Evolutionary conservation across 345 rosid species (phyloP).

Genomic region (Populus deltoides): DNA sequence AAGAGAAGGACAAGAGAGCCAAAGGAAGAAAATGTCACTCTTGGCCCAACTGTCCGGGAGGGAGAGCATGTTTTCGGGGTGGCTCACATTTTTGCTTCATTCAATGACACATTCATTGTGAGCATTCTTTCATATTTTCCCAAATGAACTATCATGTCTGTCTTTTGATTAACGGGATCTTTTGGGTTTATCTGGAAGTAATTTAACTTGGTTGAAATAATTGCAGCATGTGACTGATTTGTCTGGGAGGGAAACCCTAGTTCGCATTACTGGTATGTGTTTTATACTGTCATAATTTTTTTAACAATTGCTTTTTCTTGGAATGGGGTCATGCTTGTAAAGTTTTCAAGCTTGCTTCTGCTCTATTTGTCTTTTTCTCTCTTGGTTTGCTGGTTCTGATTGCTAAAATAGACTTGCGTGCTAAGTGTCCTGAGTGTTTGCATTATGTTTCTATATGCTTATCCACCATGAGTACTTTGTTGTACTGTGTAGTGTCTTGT

Average conservation of each 20-base stretch:
- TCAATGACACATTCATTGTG: conserved; percentile 89
- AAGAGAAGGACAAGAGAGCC: conserved; percentile 74
- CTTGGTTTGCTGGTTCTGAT: neutral
- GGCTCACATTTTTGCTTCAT: conserved; percentile 84
- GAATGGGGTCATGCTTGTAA: too few relatives aligned
- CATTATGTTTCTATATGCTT: neutral
- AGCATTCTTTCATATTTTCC: conserved; percentile 12
- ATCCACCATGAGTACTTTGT: neutral
- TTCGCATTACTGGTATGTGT: conserved; percentile 74
- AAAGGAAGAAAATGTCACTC: conserved; percentile 78
- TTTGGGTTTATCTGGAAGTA: neutral
- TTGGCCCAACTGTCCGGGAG: conserved; percentile 71
- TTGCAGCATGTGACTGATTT: conserved; percentile 86
- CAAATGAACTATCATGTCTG: neutral
- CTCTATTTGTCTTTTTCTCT: neutral
- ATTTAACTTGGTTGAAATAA: neutral
- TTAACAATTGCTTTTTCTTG: neutral
- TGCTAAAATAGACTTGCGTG: neutral
- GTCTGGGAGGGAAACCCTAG: conserved; percentile 89
- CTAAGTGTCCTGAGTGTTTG: neutral
- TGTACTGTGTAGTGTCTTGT: neutral
- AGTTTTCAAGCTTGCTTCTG: neutral
- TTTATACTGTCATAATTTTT: neutral
- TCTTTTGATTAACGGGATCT: neutral
- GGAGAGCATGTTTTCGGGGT: conserved; percentile 86